Conservation (phyloP, 225 moss, liverwort and hornwort genomes). For the Physcomitrium patens region DNA sequence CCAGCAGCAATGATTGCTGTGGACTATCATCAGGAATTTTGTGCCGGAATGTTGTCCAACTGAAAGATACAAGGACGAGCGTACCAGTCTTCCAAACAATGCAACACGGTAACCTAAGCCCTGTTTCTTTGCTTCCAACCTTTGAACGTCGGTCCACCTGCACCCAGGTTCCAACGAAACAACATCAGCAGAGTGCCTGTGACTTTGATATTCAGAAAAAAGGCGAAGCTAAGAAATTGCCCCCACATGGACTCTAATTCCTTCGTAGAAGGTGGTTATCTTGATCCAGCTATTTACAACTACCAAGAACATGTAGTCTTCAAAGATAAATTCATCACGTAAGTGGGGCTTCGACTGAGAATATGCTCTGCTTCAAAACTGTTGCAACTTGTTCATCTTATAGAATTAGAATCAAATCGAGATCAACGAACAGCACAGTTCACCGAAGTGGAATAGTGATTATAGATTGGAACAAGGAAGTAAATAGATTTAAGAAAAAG, state of each 20-base stretch:
- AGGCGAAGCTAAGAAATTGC: background rate
- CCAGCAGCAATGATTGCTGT: background rate
- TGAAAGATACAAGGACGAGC: background rate
- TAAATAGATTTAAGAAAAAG: background rate
- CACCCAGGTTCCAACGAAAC: slow-evolving; percentile 25
- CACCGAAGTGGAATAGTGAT: background rate
- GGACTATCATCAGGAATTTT: background rate
- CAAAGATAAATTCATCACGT: slow-evolving; percentile 5
- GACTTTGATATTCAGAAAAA: slow-evolving; percentile 5
- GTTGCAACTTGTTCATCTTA: background rate
- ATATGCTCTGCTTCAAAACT: background rate
- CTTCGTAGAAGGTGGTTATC: slow-evolving; percentile 8
- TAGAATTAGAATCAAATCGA: background rate
- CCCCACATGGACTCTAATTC: slow-evolving; percentile 3
- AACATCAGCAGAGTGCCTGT: slow-evolving; percentile 21
- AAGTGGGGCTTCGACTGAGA: background rate
- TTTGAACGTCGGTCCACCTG: slow-evolving; percentile 98
- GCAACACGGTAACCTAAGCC: slow-evolving; percentile 72
- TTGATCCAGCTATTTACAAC: background rate
- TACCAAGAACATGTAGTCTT: slow-evolving; percentile 4
- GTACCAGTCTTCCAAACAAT: slow-evolving; percentile 80
- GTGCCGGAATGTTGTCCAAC: background rate
- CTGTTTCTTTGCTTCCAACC: slow-evolving; percentile 78
- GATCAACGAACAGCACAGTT: background rate
- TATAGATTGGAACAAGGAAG: background rate